Conservation (phyloP, 225 moss, liverwort and hornwort genomes). For the Physcomitrium patens region DNA sequence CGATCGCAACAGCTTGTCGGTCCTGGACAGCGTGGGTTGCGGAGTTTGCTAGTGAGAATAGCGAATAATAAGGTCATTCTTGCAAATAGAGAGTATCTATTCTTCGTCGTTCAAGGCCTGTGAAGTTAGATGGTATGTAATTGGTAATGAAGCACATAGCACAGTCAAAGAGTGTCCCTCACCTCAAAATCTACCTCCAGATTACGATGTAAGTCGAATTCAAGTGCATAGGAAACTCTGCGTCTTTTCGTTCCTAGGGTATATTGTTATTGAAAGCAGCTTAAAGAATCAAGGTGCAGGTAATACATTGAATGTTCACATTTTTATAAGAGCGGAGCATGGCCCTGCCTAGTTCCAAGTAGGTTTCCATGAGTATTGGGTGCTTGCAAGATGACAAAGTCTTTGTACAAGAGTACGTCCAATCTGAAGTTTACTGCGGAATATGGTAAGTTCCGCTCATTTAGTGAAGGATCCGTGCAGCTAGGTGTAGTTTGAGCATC, state of each 20-base stretch:
- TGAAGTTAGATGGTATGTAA: too few relatives aligned
- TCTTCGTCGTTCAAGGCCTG: neutral
- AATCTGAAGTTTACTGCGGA: too few relatives aligned
- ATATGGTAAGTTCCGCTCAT: neutral
- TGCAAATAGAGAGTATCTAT: neutral
- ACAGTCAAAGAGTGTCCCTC: too few relatives aligned
- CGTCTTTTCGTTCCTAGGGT: neutral
- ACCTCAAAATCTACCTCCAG: too few relatives aligned
- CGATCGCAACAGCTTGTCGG: too few relatives aligned
- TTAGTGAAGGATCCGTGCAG: neutral
- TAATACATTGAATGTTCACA: neutral
- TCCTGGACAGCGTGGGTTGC: too few relatives aligned
- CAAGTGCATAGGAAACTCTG: too few relatives aligned
- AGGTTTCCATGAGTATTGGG: neutral
- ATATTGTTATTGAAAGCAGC: neutral
- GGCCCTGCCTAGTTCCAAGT: neutral
- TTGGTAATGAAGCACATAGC: too few relatives aligned
- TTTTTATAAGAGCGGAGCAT: neutral
- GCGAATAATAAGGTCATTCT: neutral
- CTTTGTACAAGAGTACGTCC: neutral
- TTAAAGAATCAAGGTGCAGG: too few relatives aligned
- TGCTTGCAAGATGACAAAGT: neutral
- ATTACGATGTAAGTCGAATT: neutral
- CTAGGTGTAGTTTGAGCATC: neutral
- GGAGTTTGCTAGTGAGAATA: neutral